Evolutionary conservation across 768 basidiomycete species (phyloP), one percentile per base, ranked within the genome.

Genomic region (Podaxis mareebaensis): DNA sequence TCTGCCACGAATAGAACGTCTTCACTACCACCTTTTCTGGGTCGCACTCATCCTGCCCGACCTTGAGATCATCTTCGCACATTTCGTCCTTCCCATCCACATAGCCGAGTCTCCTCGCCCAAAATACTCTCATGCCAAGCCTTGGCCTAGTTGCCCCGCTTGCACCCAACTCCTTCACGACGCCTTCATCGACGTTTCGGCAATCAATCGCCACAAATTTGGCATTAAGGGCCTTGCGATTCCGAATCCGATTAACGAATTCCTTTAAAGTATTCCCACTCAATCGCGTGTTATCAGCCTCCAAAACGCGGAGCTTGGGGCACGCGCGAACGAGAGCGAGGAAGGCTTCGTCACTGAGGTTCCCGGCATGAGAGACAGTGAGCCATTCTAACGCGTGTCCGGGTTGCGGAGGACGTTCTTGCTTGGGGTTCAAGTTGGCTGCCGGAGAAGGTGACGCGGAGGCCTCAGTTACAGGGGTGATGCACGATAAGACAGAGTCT

Each of bases 1-100:
- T 89, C 79, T 93, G 90, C 90, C 91, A 93, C 54, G 89, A 86
- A 73, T 91, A 89, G 73, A 93, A 95, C 26, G 89, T 87, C 83
- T 93, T 93, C 67, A 95, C 71, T 56, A 92, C 88, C 26, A 94
- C 87, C 26, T 88, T 78, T 69, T 69, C 74, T 68, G 83, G 81
- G 66, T 94, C 92, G 70, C 92, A 92, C 73, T 95, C 93, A 73
- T 93, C 90, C 75, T 92, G 88, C 51, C 88, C 90, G 8, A 85
- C 74, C 72, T 83, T 86, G 62, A 90, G 74, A 40, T 85, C 83
- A 65, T 90, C 88, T 5, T 78, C 77, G 12, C 61, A 63, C 67
- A 82, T 80, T 28, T 79, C 82, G 70, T 93, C 92, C 67, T 85
- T 75, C 61, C 77, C 85, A 73, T 95, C 93, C 48, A 93, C 79